These are phyloP conservation scores for Alternaria tenuissima DNA, from an alignment of 2,329 filamentous ascomycete species.

Conservation along the genomic window DNA sequence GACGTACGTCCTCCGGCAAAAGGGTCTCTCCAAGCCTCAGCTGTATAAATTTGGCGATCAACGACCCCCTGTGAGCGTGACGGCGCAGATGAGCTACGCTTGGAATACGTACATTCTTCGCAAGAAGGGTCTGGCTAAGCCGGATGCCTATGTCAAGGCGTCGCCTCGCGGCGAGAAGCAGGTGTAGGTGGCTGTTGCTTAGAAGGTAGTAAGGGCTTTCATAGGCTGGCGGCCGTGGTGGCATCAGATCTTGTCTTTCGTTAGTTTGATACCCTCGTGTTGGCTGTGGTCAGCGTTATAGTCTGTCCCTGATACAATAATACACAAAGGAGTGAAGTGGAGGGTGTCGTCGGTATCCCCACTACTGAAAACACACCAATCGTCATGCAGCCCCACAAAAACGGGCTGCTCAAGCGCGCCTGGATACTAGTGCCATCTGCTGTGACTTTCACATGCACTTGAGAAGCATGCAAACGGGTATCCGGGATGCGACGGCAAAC, in stretches of 20 bases:
- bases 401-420: background rate
- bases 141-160: constrained; percentile 22
- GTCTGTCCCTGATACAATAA: background rate
- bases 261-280: constrained; percentile 16
- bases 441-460: background rate
- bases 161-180: constrained; percentile 29
- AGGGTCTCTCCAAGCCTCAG: constrained; percentile 46
- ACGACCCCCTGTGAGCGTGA: constrained; percentile 24
- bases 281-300: background rate
- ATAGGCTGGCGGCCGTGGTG: background rate
- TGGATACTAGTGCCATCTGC: background rate
- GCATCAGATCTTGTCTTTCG: background rate
- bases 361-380: constrained; percentile 7
- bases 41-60: constrained; percentile 51
- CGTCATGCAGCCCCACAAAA: constrained; percentile 18
- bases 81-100: constrained; percentile 29
- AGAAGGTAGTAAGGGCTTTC: background rate
- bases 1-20: constrained; percentile 52
- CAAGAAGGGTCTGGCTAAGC: constrained; percentile 28
- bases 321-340: background rate
- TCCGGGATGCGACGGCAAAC: background rate
- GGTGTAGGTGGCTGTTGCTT: constrained; percentile 11
- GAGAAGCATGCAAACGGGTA: background rate
- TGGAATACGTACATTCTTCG: constrained; percentile 31
- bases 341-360: background rate